phyloP scores from a whole-genome alignment of 2,329 filamentous ascomycete genomes.

The Nemania sp. region DNA sequence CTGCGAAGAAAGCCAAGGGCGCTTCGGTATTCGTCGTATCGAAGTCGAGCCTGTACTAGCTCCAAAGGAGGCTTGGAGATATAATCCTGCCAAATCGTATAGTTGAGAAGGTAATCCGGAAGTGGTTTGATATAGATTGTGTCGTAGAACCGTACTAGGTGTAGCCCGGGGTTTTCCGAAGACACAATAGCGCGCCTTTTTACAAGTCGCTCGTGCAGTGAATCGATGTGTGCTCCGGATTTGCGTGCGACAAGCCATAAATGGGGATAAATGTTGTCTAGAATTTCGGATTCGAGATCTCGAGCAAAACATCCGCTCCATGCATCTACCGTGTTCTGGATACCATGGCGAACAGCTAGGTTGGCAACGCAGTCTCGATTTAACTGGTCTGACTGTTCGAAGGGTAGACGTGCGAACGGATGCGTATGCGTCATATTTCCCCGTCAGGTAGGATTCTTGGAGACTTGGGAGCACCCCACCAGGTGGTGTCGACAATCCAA shows the following conservation, averaged over 20 bases:
- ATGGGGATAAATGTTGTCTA: not conserved
- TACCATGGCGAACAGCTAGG: not conserved
- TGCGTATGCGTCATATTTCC: too few species aligned
- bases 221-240: slow-evolving; percentile 25
- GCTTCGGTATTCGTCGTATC: not conserved
- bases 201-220: slow-evolving; percentile 39
- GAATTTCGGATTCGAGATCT: not conserved
- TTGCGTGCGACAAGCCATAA: slow-evolving; percentile 8
- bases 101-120: slow-evolving; percentile 35
- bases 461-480: too few species aligned
- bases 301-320: not conserved
- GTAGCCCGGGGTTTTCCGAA: slow-evolving; percentile 41
- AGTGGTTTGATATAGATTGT: slow-evolving; percentile 42
- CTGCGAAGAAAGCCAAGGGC: slow-evolving; percentile 41
- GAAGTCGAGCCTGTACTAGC: not conserved
- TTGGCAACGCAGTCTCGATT: not conserved
- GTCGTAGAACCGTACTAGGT: slow-evolving; percentile 40
- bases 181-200: slow-evolving; percentile 38
- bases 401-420: not conserved
- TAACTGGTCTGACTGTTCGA: not conserved
- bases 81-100: slow-evolving; percentile 33
- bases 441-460: too few species aligned
- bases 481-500: too few species aligned
- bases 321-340: not conserved
- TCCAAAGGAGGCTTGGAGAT: slow-evolving; percentile 4